Conservation (phyloP, 371 early-diverging fungal genomes). For the Mucor irregularis region DNA sequence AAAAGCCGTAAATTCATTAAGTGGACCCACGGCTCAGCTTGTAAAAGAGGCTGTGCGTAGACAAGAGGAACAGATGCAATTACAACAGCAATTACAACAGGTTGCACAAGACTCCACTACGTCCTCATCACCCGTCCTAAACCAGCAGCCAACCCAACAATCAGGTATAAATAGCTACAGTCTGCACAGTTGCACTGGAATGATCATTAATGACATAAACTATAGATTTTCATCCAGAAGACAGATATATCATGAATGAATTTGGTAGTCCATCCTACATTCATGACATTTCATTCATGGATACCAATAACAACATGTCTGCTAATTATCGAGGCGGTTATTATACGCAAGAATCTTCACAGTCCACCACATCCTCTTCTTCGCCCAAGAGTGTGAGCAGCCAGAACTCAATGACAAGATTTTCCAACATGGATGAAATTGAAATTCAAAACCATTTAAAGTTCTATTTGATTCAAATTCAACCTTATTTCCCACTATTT, state of each 20-base stretch:
- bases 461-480: constrained; percentile 18
- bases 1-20: constrained; percentile 22
- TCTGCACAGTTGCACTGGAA: too few species aligned
- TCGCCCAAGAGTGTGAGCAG: constrained; percentile 10
- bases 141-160: neutral
- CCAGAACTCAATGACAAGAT: too few species aligned
- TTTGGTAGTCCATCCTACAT: constrained; percentile 21
- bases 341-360: neutral
- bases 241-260: constrained; percentile 20
- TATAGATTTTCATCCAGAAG: neutral
- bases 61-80: constrained; percentile 1
- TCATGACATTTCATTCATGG: constrained; percentile 6
- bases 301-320: neutral
- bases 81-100: neutral
- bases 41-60: constrained; percentile 25
- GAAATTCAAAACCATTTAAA: constrained; percentile 11
- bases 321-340: neutral
- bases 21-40: constrained; percentile 20
- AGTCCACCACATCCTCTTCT: neutral
- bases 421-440: neutral
- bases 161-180: too few species aligned
- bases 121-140: too few species aligned
- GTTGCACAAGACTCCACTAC: too few species aligned
- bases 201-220: too few species aligned
- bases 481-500: constrained; percentile 26